Conservation (phyloP, 148 eudicot species). For the Rhododendron molle region DNA sequence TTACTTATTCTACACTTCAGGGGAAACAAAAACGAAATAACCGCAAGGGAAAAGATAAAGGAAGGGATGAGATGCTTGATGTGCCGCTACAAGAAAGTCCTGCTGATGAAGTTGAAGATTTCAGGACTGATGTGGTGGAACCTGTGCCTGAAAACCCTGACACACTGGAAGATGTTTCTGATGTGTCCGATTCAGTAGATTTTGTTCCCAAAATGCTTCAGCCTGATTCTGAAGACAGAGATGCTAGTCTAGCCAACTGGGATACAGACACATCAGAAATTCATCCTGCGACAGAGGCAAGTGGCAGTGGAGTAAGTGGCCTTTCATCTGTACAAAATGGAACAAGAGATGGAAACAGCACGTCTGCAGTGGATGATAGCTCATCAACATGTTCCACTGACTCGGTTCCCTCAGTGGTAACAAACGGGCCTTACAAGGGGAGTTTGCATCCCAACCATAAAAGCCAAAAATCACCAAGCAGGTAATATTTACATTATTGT, state of each 20-base stretch:
- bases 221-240: conserved; percentile 76
- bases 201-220: conserved; percentile 45
- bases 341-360: conserved; percentile 37
- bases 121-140: conserved; percentile 28
- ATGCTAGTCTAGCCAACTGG: conserved; percentile 63
- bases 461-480: conserved; percentile 51
- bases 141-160: conserved; percentile 46
- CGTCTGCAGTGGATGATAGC: conserved; percentile 64
- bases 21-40: conserved; percentile 82
- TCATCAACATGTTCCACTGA: conserved; percentile 86
- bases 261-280: conserved; percentile 68
- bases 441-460: conserved; percentile 39
- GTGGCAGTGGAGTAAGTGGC: conserved; percentile 42
- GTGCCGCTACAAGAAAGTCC: conserved; percentile 29
- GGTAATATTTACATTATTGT: conserved; percentile 24
- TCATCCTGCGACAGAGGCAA: conserved; percentile 51
- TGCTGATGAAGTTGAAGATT: conserved; percentile 28
- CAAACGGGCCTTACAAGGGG: conserved; percentile 46
- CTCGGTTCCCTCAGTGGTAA: conserved; percentile 54
- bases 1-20: conserved; percentile 29
- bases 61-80: conserved; percentile 48
- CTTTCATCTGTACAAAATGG: conserved; percentile 56
- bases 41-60: conserved; percentile 79
- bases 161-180: conserved; percentile 63
- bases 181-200: conserved; percentile 69